Base-by-base conservation (phyloP, 345 rosid genomes). In the Aquilaria sinensis region DNA sequence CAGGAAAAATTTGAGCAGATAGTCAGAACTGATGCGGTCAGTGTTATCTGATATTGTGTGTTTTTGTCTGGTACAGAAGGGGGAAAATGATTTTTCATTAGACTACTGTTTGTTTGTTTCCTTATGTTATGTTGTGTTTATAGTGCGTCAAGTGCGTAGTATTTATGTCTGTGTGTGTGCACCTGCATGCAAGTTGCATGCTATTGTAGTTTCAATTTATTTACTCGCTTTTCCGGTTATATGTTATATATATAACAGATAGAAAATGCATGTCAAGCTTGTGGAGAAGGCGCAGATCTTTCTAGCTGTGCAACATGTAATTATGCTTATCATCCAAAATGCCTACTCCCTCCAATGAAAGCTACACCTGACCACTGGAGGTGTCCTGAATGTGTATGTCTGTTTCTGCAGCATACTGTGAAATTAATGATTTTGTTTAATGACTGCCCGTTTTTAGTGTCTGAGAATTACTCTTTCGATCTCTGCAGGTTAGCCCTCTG, bases 301-400 rank as follows among this genome's bases (percentile, higher is more conserved):
- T 63, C 83, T 66, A 81, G 75, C 80, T 89, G 99, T 67, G 84
- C 85, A 70, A 91, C 98, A 34, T 95, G 99, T 56, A 91, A 79
- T 14, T 95, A 91, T 71, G 74, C 85, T 13, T 95, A 78, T 75
- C 99, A 95, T 75, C 70, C 84, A 33, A 95, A 84, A 68, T 95
- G 99, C 64, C 64, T 95, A 61, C 77, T 87, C 75, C 94, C 98
- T 2, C 94, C 97, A 1, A 68, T 77, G 47, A 91, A 84, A 80
- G 86, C 88, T 69, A 76, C 94, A 52, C 85, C 91, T 55, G 77
- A 74, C 68, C 83, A 78, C 65, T 95, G 99, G 99, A 91, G 89
- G 71, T 95, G 99, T 73, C 99, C 99, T 62, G 99, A 85, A 83
- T 90, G 97, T 65, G 90, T 83, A 85, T 56, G 88, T 23, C 23